phyloP scores from a whole-genome alignment of 768 basidiomycete genomes.

The Collybiopsis luxurians region DNA sequence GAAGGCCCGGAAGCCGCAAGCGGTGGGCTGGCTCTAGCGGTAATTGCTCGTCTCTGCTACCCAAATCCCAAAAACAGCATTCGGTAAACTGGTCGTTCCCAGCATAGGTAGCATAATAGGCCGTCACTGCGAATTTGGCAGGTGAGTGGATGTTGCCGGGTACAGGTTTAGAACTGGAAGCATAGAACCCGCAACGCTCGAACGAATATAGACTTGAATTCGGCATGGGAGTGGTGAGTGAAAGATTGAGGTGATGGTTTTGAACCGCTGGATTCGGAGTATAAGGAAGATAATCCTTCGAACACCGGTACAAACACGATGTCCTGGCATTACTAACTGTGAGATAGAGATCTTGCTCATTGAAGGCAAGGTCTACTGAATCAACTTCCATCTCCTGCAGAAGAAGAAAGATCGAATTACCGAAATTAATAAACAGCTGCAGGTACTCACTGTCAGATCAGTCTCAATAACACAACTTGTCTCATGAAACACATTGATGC shows the following conservation, averaged over 20 bases:
- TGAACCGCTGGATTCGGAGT: background rate
- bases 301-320: background rate
- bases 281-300: background rate
- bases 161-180: no score
- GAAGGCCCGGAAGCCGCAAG: background rate
- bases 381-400: background rate
- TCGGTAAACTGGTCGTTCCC: background rate
- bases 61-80: background rate
- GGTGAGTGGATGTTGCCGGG: no score
- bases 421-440: background rate
- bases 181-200: background rate
- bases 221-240: background rate
- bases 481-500: background rate
- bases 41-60: background rate
- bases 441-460: background rate
- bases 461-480: background rate
- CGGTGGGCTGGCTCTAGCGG: background rate
- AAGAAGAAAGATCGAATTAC: background rate
- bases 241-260: background rate
- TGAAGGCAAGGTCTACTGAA: background rate
- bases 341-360: background rate
- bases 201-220: background rate
- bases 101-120: background rate
- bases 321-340: background rate
- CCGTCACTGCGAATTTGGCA: background rate